Conservation (phyloP, 495 filamentous ascomycete species). For the Xylaria venustula region DNA sequence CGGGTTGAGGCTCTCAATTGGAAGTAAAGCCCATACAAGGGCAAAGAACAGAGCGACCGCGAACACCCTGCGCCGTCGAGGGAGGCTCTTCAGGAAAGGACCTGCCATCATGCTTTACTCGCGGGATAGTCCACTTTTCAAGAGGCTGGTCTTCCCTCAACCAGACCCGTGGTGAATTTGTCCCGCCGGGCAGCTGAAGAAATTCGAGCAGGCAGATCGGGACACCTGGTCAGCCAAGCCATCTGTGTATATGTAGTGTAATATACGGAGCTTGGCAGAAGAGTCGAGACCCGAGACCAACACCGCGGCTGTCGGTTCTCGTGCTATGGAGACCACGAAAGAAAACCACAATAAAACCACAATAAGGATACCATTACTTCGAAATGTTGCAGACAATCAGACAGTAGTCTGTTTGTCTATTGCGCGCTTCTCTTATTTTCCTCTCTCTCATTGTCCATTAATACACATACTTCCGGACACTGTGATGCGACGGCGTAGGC, state of each 20-base stretch:
- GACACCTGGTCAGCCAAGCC: not conserved
- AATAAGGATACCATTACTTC: not conserved
- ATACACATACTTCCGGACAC: not conserved
- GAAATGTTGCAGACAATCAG: too few relatives aligned
- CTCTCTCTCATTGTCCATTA: not conserved
- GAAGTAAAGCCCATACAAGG: constrained; percentile 27
- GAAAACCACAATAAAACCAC: not conserved
- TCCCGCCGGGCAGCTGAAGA: not conserved
- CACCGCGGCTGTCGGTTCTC: not conserved
- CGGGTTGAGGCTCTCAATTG: constrained; percentile 32
- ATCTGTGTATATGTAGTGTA: not conserved
- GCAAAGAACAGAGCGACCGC: constrained; percentile 25
- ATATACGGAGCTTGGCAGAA: not conserved
- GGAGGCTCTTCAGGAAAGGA: constrained; percentile 28
- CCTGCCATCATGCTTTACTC: not conserved
- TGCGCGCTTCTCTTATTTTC: not conserved
- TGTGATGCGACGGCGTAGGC: not conserved
- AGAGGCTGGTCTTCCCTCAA: not conserved
- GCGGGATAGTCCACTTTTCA: not conserved
- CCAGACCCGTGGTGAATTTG: not conserved
- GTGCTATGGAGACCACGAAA: not conserved
- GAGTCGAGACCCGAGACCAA: not conserved
- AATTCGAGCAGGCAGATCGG: not conserved
- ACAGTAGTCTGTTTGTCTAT: too few relatives aligned
- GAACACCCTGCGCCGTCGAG: constrained; percentile 36